Evolutionary conservation across 352 stramenopile species (phyloP).

Genomic region (Pythium grandisporangium): DNA sequence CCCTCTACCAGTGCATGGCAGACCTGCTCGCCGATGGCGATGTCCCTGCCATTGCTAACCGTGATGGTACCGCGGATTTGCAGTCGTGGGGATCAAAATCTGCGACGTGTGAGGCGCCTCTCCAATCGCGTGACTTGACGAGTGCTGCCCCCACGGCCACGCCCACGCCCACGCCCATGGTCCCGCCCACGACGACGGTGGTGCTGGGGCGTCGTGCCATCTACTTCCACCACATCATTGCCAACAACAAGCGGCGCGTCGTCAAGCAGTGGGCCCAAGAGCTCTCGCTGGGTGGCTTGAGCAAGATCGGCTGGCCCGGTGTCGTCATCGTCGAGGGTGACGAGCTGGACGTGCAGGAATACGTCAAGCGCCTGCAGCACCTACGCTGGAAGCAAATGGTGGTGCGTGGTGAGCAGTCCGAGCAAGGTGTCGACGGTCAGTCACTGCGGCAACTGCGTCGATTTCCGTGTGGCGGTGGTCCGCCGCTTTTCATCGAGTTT

Average conservation of each 20-base stretch:
- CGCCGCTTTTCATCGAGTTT: slow-evolving; percentile 68
- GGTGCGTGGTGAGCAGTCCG: slow-evolving; percentile 64
- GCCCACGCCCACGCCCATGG: no score
- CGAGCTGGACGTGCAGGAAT: slow-evolving; percentile 46
- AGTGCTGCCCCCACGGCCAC: no score
- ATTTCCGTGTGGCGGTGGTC: slow-evolving; percentile 21
- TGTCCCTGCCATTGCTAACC: neutral
- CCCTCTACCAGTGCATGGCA: slow-evolving; percentile 59
- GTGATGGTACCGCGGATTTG: neutral
- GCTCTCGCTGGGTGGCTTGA: slow-evolving; percentile 52
- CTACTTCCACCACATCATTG: slow-evolving; percentile 84
- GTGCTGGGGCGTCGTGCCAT: slow-evolving; percentile 58
- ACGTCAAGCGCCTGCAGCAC: slow-evolving; percentile 62
- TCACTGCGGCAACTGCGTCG: slow-evolving; percentile 20
- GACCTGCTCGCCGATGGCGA: slow-evolving; percentile 26
- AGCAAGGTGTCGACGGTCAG: slow-evolving; percentile 7
- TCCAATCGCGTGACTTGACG: no score
- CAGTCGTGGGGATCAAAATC: no score
- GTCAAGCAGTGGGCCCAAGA: slow-evolving; percentile 67
- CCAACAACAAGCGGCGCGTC: slow-evolving; percentile 52
- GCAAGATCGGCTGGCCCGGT: slow-evolving; percentile 79
- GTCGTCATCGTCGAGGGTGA: slow-evolving; percentile 65
- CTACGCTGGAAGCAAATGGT: slow-evolving; percentile 77
- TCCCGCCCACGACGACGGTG: neutral
- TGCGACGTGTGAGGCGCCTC: no score